These are phyloP conservation scores for Bipolaris sorokiniana DNA, from an alignment of 2,329 filamentous ascomycete genomes.

Conservation along the genomic window DNA sequence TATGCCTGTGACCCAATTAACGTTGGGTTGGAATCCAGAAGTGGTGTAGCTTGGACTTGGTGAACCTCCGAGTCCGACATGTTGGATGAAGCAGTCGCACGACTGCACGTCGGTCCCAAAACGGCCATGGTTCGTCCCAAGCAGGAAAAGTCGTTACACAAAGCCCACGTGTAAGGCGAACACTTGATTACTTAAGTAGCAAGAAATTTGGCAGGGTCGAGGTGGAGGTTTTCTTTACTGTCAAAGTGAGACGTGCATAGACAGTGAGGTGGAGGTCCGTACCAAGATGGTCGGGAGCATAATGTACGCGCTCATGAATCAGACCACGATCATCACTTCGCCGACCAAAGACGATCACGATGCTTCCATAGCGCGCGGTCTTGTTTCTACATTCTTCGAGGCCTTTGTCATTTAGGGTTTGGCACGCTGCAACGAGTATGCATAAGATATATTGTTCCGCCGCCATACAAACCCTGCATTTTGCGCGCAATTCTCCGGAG, in stretches of 20 bases:
- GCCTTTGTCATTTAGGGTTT: conserved; percentile 4
- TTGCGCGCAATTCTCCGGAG: conserved; percentile 8
- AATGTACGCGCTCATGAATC: not conserved
- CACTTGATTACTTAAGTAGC: conserved; percentile 4
- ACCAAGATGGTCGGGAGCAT: conserved; percentile 1
- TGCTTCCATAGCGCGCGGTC: not conserved
- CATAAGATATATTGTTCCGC: conserved; percentile 9
- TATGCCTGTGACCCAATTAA: not conserved
- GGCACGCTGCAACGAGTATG: conserved; percentile 11
- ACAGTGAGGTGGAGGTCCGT: conserved; percentile 4
- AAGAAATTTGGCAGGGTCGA: conserved; percentile 12
- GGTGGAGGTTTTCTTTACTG: conserved; percentile 2
- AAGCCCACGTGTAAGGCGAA: conserved; percentile 12
- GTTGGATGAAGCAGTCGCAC: conserved; percentile 11
- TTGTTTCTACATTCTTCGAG: conserved; percentile 2
- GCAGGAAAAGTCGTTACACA: conserved; percentile 13
- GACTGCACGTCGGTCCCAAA: conserved; percentile 23
- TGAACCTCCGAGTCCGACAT: conserved; percentile 10
- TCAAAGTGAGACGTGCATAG: conserved; percentile 14
- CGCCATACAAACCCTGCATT: conserved; percentile 16
- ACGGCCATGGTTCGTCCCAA: conserved; percentile 3
- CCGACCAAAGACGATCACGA: not conserved
- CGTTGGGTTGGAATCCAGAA: conserved; percentile 13
- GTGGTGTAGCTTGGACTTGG: conserved; percentile 18
- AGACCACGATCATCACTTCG: not conserved